phyloP scores from a whole-genome alignment of 2,329 filamentous ascomycete genomes.

The Colletotrichum sp. region DNA sequence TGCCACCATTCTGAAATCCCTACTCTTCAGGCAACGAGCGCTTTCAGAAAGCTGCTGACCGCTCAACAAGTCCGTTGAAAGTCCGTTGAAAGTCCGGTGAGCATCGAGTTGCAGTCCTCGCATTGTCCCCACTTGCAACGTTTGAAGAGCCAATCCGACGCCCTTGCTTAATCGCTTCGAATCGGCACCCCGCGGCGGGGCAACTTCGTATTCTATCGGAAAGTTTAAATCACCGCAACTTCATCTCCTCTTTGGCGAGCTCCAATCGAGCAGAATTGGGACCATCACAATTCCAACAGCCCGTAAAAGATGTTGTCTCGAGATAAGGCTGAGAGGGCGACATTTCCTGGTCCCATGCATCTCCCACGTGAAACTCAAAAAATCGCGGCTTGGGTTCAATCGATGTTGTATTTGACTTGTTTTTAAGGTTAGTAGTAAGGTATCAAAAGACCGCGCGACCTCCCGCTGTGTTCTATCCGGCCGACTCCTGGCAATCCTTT shows the following conservation, averaged over 20 bases:
- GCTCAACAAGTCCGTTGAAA: neutral
- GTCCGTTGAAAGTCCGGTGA: neutral
- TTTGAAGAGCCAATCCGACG: neutral
- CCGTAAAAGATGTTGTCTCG: neutral
- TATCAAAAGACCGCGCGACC: neutral
- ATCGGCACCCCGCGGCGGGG: neutral
- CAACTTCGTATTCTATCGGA: neutral
- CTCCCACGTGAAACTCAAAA: neutral
- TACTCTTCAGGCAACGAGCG: neutral
- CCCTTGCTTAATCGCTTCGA: neutral
- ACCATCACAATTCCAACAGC: neutral
- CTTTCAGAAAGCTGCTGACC: neutral
- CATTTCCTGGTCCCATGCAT: accelerated
- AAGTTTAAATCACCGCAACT: neutral
- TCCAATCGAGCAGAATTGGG: neutral
- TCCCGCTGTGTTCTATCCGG: neutral
- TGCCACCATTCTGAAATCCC: neutral
- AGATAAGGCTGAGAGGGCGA: neutral
- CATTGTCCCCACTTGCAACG: neutral
- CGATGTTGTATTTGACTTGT: neutral
- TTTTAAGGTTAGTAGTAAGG: neutral
- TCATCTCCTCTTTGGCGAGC: neutral
- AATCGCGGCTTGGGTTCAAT: neutral
- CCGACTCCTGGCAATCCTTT: neutral
- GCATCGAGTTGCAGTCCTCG: too few species aligned